phyloP scores from a whole-genome alignment of 192 early-diverging fungal genomes.

The Chytriomyces confervae region DNA sequence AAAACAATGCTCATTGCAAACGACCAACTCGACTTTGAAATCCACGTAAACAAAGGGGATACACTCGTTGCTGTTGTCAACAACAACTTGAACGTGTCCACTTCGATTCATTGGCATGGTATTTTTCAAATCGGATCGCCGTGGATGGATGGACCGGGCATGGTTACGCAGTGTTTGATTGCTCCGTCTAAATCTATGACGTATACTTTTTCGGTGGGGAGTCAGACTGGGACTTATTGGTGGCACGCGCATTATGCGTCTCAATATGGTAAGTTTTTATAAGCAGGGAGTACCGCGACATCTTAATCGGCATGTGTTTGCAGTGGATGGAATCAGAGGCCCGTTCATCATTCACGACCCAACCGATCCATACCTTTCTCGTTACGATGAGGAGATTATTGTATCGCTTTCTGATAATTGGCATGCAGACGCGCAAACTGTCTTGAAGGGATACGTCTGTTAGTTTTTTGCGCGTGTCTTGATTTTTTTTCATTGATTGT shows the following conservation, averaged over 20 bases:
- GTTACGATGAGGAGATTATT: conserved; percentile 56
- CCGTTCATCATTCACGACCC: conserved; percentile 65
- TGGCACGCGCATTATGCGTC: conserved; percentile 32
- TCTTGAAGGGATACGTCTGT: conserved; percentile 61
- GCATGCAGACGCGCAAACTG: conserved; percentile 49
- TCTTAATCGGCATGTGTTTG: too few relatives aligned
- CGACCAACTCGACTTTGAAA: conserved; percentile 16
- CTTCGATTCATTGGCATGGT: conserved; percentile 66
- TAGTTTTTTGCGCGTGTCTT: background rate
- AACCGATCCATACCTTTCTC: conserved; percentile 59
- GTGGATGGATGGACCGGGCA: conserved; percentile 71
- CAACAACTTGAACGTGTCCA: conserved; percentile 42
- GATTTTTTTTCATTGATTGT: background rate
- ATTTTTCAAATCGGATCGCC: conserved; percentile 73
- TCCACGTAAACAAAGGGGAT: conserved; percentile 26
- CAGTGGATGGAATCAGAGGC: conserved; percentile 9
- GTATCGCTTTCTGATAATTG: conserved; percentile 63
- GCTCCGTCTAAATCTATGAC: conserved; percentile 43
- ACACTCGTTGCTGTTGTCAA: conserved; percentile 27
- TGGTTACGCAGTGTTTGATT: conserved; percentile 12
- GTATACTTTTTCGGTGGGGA: conserved; percentile 62
- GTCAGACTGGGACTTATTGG: conserved; percentile 84
- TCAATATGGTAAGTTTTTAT: background rate
- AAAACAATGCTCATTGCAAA: conserved; percentile 30
- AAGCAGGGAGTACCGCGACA: too few relatives aligned